Base-by-base conservation (phyloP, 352 stramenopile species). In the Phytophthora cactorum region DNA sequence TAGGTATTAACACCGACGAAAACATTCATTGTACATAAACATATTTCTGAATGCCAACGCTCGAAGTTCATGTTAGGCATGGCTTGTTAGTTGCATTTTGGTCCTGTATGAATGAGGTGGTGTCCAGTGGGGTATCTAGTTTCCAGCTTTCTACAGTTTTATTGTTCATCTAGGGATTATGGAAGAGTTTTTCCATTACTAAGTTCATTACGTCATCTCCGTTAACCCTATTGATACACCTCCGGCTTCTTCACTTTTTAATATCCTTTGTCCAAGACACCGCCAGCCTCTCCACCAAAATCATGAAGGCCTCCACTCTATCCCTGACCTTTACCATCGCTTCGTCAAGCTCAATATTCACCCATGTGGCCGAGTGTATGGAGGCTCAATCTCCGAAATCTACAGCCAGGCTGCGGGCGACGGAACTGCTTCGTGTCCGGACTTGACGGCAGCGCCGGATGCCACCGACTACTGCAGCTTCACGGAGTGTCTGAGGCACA, bases 341-440 rank as follows among this genome's bases (percentile, higher is more conserved):
- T 10, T 34, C 47, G 4, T 25, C 28, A 0, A 39, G 28, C 31
- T 39, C 53, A 12, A 4, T 29, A 1, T 6, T 52, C 5, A 22
- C 50, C 14, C 36, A 34, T n/a, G 68, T 49, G 10, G 53, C 45
- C n/a, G 57, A 66, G 28, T 76, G 63, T 44, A 63, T 63, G n/a
- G 36, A 22, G 1, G 58, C 5, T 27, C 34, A 1, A 70, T 70
- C 34, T 52, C 57, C 14, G 46, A 47, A 2, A 38, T 65, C 36
- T 70, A 71, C 59, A 50, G 44, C 5, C 47, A 39, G 8, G 63
- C 58, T 32, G 52, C 51, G 54, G 8, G 36, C 4, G 49, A 64
- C 34, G 65, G 55, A 17, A 56, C 28, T 4, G 29, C 59, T 31
- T 51, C 49, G n/a, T 68, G 49, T 34, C 59, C 58, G 4, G 36